Evolutionary conservation across 2,329 filamentous ascomycete species (phyloP).

Genomic region (Huntiella moniliformis): DNA sequence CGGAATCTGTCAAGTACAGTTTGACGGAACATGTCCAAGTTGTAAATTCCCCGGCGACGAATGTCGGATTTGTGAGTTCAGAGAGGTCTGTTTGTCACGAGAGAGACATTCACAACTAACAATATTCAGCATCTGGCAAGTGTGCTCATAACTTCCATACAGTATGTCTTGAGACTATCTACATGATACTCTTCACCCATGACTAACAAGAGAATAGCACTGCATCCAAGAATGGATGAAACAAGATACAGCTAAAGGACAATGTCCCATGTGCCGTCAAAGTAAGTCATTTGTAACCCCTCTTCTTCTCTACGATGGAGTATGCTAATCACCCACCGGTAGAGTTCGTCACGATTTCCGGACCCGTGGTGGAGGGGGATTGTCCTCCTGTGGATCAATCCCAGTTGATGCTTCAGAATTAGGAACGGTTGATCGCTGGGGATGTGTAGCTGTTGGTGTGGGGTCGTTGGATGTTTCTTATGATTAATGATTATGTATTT

Average conservation of each 20-base stretch:
- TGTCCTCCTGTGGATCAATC: not conserved
- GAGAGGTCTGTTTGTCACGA: conserved; percentile 1
- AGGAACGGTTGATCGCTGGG: too few species aligned
- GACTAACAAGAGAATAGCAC: conserved; percentile 37
- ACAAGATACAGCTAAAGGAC: conserved; percentile 78
- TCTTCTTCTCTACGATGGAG: not conserved
- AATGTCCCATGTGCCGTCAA: conserved; percentile 96
- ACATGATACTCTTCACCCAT: not conserved
- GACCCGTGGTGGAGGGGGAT: not conserved
- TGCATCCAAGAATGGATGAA: conserved; percentile 94
- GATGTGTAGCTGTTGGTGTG: too few species aligned
- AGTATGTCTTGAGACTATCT: conserved; percentile 33
- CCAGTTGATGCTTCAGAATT: too few species aligned
- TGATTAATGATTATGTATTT: too few species aligned
- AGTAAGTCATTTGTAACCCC: conserved; percentile 33
- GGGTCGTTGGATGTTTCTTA: too few species aligned
- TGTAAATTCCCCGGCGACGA: conserved; percentile 97
- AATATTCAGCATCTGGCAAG: conserved; percentile 62
- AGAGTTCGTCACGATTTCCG: conserved; percentile 4
- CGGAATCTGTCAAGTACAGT: conserved; percentile 94
- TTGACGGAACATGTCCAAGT: conserved; percentile 91
- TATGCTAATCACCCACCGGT: not conserved
- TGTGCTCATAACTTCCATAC: conserved; percentile 97
- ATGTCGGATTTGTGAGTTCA: conserved; percentile 67
- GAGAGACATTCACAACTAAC: not conserved